Evolutionary conservation across 129 eudicot species (phyloP).

Genomic region (Lonicera japonica): DNA sequence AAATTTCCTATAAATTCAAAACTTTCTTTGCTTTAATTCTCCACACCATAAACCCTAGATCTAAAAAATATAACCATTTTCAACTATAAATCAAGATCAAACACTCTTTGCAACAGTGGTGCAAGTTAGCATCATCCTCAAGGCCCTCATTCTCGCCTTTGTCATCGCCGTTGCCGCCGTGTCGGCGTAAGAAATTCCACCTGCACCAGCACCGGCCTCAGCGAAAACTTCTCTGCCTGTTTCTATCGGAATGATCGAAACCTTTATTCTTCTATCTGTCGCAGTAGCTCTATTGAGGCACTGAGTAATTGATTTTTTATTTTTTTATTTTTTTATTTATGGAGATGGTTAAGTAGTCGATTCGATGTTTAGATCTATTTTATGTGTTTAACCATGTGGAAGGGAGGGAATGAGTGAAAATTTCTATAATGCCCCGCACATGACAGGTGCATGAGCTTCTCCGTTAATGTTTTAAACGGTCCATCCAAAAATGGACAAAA

Average conservation of each 20-base stretch:
- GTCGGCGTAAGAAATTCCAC: slow-evolving; percentile 27
- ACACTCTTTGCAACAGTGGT: slow-evolving; percentile 9
- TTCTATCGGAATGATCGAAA: slow-evolving; percentile 16
- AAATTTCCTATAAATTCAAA: background rate
- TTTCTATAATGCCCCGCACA: too few species aligned
- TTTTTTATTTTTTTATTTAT: background rate
- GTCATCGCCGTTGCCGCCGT: slow-evolving; percentile 5
- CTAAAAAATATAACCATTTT: background rate
- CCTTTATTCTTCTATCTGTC: slow-evolving; percentile 24
- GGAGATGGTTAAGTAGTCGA: background rate
- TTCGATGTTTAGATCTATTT: background rate
- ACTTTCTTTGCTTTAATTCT: background rate
- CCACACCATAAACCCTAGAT: background rate
- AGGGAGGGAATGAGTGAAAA: too few species aligned
- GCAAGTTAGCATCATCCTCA: slow-evolving; percentile 8
- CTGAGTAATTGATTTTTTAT: background rate
- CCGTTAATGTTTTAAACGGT: too few species aligned
- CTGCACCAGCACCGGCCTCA: slow-evolving; percentile 30
- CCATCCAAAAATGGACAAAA: too few species aligned
- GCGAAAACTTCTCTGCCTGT: slow-evolving; percentile 26
- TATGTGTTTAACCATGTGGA: background rate
- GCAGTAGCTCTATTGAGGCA: slow-evolving; percentile 25
- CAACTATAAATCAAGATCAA: too few species aligned
- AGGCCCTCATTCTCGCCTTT: slow-evolving; percentile 8
- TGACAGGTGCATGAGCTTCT: too few species aligned